Evolutionary conservation across 805 yeast species (phyloP).

Genomic region (Pachysolen tannophilus): DNA sequence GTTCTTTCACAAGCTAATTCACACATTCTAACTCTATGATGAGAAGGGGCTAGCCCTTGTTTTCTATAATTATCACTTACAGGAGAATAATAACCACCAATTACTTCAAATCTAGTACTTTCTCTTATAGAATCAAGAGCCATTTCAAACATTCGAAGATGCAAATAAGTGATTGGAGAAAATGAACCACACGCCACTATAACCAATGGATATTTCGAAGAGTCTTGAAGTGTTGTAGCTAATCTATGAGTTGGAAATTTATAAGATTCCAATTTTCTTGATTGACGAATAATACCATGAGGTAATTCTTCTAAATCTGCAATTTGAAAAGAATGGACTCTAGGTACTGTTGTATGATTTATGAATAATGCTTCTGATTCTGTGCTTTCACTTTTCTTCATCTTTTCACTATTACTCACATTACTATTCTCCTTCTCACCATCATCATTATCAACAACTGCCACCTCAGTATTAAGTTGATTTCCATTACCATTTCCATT

Average conservation of each 20-base stretch:
- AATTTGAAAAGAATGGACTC: conserved; percentile 51
- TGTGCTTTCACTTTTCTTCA: conserved; percentile 5
- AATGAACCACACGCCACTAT: conserved; percentile 97
- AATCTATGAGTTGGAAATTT: conserved; percentile 84
- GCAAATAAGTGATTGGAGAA: conserved; percentile 91
- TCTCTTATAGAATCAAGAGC: conserved; percentile 90
- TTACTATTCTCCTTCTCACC: not conserved
- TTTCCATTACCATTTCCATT: no score
- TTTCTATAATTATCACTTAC: conserved; percentile 89
- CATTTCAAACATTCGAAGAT: conserved; percentile 97
- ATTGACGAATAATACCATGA: conserved; percentile 85
- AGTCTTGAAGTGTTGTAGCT: conserved; percentile 59
- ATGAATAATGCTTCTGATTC: conserved; percentile 3
- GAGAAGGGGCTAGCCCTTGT: conserved; percentile 83
- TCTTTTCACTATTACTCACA: not conserved
- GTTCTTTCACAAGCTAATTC: conserved; percentile 97
- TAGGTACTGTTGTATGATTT: conserved; percentile 22
- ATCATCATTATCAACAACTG: conserved; percentile 1
- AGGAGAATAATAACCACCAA: conserved; percentile 95
- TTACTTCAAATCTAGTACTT: conserved; percentile 87
- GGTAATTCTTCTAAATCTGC: conserved; percentile 98
- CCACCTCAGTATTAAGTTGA: conserved; percentile 11
- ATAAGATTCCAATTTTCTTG: conserved; percentile 60
- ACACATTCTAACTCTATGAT: conserved; percentile 94
- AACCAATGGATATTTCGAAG: conserved; percentile 80